These are phyloP conservation scores for Benincasa hispida DNA, from an alignment of 306 rosid species.

Conservation along the genomic window DNA sequence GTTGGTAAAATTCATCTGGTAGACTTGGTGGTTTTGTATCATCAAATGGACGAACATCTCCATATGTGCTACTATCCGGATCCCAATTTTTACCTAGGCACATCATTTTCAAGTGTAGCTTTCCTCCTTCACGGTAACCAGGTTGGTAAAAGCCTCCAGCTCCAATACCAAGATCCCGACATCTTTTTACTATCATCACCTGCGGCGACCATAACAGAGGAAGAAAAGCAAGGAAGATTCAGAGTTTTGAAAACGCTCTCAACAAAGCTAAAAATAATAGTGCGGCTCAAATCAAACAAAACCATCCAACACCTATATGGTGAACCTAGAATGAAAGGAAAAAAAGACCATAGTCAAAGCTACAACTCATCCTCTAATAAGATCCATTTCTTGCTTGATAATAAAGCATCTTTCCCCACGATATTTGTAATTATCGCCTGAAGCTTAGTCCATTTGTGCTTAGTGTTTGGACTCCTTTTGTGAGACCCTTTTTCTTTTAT, in stretches of 20 bases:
- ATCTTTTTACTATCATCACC: constrained; percentile 36
- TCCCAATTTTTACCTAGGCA: constrained; percentile 87
- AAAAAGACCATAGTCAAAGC: neutral
- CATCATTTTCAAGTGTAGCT: constrained; percentile 64
- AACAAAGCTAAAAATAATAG: neutral
- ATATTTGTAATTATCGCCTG: neutral
- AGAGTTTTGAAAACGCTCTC: neutral
- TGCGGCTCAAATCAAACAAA: neutral
- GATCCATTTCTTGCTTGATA: neutral
- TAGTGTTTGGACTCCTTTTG: neutral
- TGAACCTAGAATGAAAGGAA: neutral
- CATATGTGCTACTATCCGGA: constrained; percentile 39
- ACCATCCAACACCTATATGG: neutral
- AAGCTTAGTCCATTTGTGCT: neutral
- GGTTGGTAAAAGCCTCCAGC: constrained; percentile 82
- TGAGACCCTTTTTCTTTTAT: neutral
- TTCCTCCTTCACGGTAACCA: constrained; percentile 42
- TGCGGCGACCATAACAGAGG: neutral
- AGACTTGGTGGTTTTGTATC: constrained; percentile 37
- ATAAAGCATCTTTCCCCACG: neutral
- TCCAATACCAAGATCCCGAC: constrained; percentile 45
- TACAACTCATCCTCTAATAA: neutral
- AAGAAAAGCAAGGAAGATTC: neutral
- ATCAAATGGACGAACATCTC: constrained; percentile 34
- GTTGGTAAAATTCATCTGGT: constrained; percentile 26